Conservation (phyloP, 2,329 filamentous ascomycete species). For the Epichloe gansuensis region DNA sequence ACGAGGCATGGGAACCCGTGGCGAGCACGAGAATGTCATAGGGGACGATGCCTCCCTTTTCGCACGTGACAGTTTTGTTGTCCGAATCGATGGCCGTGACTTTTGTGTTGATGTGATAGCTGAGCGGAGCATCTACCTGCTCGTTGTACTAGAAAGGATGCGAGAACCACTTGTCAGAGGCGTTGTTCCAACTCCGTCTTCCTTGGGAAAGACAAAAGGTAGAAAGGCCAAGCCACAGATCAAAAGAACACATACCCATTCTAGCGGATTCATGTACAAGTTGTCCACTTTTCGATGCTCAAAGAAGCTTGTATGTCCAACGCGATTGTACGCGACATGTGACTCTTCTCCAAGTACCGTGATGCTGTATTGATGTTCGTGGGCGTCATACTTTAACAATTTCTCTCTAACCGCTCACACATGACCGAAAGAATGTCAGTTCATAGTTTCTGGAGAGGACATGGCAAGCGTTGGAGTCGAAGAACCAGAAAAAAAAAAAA, state of each 20-base stretch:
- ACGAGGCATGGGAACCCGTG: constrained; percentile 72
- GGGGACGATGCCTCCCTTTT: constrained; percentile 51
- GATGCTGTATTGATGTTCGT: constrained; percentile 63
- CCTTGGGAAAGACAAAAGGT: not conserved
- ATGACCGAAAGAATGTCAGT: not conserved
- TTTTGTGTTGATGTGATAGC: constrained; percentile 61
- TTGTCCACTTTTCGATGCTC: constrained; percentile 75
- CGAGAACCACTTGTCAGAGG: not conserved
- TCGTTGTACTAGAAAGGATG: constrained; percentile 43
- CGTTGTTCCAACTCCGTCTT: not conserved
- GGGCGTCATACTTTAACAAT: constrained; percentile 69
- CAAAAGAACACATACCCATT: constrained; percentile 48
- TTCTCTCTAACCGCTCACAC: constrained; percentile 52
- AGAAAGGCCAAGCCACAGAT: not conserved
- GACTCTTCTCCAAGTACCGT: constrained; percentile 79
- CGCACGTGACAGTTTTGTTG: constrained; percentile 55
- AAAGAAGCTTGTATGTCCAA: constrained; percentile 81
- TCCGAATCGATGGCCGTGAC: constrained; percentile 51
- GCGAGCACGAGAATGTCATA: constrained; percentile 78
- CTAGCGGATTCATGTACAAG: constrained; percentile 71
- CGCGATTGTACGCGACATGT: constrained; percentile 81
- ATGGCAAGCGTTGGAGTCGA: not conserved
- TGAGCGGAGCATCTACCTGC: constrained; percentile 53
- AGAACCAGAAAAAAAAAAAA: not conserved
- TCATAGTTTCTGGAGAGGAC: not conserved